phyloP scores from a whole-genome alignment of 2,329 filamentous ascomycete genomes.

The Aspergillus sp. region DNA sequence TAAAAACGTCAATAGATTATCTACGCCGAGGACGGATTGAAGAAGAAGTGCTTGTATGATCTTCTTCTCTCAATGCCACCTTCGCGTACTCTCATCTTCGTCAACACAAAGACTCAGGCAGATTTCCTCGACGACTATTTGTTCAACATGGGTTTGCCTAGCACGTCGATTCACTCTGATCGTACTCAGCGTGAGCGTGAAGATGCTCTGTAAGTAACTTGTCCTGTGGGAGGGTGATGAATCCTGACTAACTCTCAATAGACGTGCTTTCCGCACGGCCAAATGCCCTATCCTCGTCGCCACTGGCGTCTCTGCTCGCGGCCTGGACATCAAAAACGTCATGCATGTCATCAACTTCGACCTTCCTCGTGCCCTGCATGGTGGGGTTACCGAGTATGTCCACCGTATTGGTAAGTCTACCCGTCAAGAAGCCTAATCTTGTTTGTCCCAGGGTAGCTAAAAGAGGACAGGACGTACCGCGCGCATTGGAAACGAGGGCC shows the following conservation, averaged over 20 bases:
- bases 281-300: slow-evolving; percentile 71
- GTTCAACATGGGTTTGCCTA: slow-evolving; percentile 70
- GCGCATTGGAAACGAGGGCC: slow-evolving; percentile 77
- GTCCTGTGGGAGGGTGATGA: too few relatives aligned
- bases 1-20: slow-evolving; percentile 43
- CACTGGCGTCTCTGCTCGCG: slow-evolving; percentile 78
- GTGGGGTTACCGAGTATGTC: slow-evolving; percentile 88
- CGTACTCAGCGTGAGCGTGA: slow-evolving; percentile 87
- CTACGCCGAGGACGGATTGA: slow-evolving; percentile 56
- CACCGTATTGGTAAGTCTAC: slow-evolving; percentile 73
- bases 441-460: not conserved
- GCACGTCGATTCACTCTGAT: slow-evolving; percentile 79
- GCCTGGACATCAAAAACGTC: slow-evolving; percentile 79
- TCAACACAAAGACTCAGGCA: slow-evolving; percentile 68
- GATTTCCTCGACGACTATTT: slow-evolving; percentile 84
- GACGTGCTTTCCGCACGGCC: slow-evolving; percentile 68
- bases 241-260: slow-evolving; percentile 17
- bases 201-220: slow-evolving; percentile 62
- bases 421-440: not conserved
- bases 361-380: slow-evolving; percentile 62
- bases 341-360: slow-evolving; percentile 93
- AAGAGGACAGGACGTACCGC: slow-evolving; percentile 66
- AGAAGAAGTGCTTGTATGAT: slow-evolving; percentile 63
- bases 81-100: slow-evolving; percentile 78
- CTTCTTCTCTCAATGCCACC: slow-evolving; percentile 63